phyloP scores from a whole-genome alignment of 805 yeast genomes.

The Maudiozyma pseudohumilis region DNA sequence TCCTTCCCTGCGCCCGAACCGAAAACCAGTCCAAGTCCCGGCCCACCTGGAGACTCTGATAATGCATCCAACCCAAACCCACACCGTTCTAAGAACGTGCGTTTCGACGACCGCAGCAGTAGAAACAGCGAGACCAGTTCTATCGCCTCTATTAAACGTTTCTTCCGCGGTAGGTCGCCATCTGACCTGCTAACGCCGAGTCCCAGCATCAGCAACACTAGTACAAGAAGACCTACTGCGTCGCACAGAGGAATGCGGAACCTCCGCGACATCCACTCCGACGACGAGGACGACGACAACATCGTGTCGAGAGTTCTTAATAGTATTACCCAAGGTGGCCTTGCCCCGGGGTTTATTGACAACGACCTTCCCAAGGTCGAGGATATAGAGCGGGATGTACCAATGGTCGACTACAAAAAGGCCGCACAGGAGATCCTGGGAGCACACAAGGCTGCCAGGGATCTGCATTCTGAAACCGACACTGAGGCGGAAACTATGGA shows the following conservation, averaged over 20 bases:
- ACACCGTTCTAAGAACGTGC: not conserved
- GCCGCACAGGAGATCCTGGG: constrained; percentile 35
- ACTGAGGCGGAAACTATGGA: no score
- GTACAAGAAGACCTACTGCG: not conserved
- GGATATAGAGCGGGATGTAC: constrained; percentile 31
- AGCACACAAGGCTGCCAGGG: not conserved
- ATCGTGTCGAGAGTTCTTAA: constrained; percentile 26
- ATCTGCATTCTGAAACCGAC: not conserved
- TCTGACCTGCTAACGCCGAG: not conserved
- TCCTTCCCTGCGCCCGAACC: no score
- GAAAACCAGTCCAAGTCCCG: no score
- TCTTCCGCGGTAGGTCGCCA: not conserved
- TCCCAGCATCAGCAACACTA: not conserved
- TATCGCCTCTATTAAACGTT: not conserved
- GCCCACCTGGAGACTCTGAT: no score
- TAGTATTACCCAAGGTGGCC: constrained; percentile 25
- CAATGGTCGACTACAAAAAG: constrained; percentile 35
- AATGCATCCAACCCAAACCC: not conserved
- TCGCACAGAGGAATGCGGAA: constrained; percentile 1
- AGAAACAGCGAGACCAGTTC: not conserved
- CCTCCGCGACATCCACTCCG: constrained; percentile 6
- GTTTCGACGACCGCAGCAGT: not conserved
- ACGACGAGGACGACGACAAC: constrained; percentile 17
- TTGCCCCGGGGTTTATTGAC: constrained; percentile 28
- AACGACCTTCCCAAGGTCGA: constrained; percentile 31